Evolutionary conservation across 108 stramenopile genomes (phyloP).

Genomic region (Nitzschia sp.): DNA sequence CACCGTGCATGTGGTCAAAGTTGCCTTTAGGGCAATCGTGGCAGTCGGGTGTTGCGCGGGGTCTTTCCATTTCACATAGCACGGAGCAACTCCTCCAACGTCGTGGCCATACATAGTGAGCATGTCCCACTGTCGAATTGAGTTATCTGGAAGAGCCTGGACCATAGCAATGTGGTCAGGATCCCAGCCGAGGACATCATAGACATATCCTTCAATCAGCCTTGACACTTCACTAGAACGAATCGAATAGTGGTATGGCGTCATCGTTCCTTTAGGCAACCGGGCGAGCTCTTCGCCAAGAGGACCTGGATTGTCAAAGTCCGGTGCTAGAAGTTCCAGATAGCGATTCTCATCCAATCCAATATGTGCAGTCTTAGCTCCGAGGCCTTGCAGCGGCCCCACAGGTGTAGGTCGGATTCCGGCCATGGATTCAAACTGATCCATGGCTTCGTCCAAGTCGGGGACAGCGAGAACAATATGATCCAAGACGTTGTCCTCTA

Average conservation of each 20-base stretch:
- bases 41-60: slow-evolving; percentile 24
- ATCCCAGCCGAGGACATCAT: slow-evolving; percentile 33
- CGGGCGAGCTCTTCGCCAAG: slow-evolving; percentile 14
- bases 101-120: slow-evolving; percentile 34
- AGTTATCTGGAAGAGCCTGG: slow-evolving; percentile 15
- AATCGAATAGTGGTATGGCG: slow-evolving; percentile 33
- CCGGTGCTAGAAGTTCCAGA: slow-evolving; percentile 31
- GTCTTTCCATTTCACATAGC: slow-evolving; percentile 23
- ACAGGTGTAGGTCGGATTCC: slow-evolving; percentile 19
- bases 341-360: slow-evolving; percentile 26
- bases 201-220: slow-evolving; percentile 26
- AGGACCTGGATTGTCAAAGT: slow-evolving; percentile 25
- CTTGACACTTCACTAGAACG: slow-evolving; percentile 18
- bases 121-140: slow-evolving; percentile 29
- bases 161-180: slow-evolving; percentile 37
- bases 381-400: slow-evolving; percentile 28
- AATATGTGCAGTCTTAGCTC: slow-evolving; percentile 29
- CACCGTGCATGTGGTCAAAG: slow-evolving; percentile 4
- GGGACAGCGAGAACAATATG: slow-evolving; percentile 33
- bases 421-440: slow-evolving; percentile 24
- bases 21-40: slow-evolving; percentile 2
- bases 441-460: slow-evolving; percentile 26
- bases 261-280: background rate
- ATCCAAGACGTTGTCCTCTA: slow-evolving; percentile 34
- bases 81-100: slow-evolving; percentile 24